These are phyloP conservation scores for Phialophora expanda DNA, from an alignment of 2,329 filamentous ascomycete species.

Conservation along the genomic window DNA sequence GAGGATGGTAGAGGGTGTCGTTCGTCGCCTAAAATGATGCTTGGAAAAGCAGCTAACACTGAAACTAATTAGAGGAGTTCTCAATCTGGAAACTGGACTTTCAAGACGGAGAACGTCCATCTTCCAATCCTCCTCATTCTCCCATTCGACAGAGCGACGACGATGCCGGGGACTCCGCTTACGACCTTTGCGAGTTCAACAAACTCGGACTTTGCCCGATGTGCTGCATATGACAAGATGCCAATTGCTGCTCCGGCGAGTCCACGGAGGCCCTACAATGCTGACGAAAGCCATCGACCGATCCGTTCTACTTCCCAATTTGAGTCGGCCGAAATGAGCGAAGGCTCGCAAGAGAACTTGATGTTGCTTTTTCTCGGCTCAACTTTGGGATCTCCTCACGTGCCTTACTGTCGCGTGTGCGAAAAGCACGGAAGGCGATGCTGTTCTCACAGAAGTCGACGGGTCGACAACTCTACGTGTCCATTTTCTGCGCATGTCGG, in stretches of 20 bases:
- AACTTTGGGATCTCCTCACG: background rate
- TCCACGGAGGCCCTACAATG: background rate
- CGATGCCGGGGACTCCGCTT: background rate
- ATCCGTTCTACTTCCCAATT: background rate
- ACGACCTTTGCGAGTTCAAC: background rate
- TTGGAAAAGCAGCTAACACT: background rate
- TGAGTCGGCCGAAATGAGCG: background rate
- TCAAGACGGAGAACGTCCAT: background rate
- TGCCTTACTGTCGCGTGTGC: background rate
- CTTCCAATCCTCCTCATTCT: background rate
- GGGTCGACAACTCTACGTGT: too few relatives aligned
- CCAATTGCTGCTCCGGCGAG: background rate
- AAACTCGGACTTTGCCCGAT: background rate
- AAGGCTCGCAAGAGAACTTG: background rate
- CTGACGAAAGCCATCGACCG: background rate
- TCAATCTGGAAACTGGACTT: background rate
- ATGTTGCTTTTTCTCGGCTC: background rate
- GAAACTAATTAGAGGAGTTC: background rate
- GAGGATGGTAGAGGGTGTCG: background rate
- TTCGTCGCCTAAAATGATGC: background rate
- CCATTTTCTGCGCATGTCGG: background rate
- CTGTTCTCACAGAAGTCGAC: background rate
- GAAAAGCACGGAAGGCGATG: background rate
- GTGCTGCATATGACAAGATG: background rate
- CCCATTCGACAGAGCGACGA: background rate